phyloP scores from a whole-genome alignment of 371 early-diverging fungal genomes.

The Actinomucor elegans region DNA sequence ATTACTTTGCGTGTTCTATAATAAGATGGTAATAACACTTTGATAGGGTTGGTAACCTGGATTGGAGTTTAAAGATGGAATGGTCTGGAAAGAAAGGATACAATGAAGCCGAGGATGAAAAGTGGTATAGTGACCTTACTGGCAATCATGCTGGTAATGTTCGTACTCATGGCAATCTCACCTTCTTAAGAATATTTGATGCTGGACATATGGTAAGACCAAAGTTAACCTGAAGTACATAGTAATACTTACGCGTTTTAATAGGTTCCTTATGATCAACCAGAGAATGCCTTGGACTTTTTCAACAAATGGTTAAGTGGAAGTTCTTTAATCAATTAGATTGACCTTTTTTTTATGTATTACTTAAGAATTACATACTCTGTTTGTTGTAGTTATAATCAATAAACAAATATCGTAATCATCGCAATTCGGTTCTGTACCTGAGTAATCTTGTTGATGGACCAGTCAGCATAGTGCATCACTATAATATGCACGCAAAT shows the following conservation, averaged over 20 bases:
- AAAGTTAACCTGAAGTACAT: background rate
- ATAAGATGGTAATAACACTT: background rate
- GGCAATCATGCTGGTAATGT: conserved; percentile 69
- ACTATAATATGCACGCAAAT: no score
- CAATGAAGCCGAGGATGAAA: conserved; percentile 51
- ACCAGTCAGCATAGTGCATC: no score
- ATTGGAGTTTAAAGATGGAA: conserved; percentile 73
- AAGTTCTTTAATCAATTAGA: conserved; percentile 14
- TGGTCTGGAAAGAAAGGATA: conserved; percentile 78
- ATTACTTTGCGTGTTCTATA: conserved; percentile 38
- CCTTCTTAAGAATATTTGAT: conserved; percentile 80
- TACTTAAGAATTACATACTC: no score
- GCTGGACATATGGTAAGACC: conserved; percentile 83
- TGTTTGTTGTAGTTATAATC: no score
- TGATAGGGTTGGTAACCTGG: conserved; percentile 80
- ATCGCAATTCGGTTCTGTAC: no score
- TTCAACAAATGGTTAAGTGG: conserved; percentile 55
- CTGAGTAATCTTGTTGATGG: no score
- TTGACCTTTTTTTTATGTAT: background rate
- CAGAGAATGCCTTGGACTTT: conserved; percentile 53
- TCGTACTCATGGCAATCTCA: conserved; percentile 61
- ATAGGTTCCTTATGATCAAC: conserved; percentile 66
- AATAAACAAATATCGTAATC: no score
- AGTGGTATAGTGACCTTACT: conserved; percentile 40
- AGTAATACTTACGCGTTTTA: background rate